Evolutionary conservation across 2,329 filamentous ascomycete genomes (phyloP).

Genomic region (Aspergillus ustus): DNA sequence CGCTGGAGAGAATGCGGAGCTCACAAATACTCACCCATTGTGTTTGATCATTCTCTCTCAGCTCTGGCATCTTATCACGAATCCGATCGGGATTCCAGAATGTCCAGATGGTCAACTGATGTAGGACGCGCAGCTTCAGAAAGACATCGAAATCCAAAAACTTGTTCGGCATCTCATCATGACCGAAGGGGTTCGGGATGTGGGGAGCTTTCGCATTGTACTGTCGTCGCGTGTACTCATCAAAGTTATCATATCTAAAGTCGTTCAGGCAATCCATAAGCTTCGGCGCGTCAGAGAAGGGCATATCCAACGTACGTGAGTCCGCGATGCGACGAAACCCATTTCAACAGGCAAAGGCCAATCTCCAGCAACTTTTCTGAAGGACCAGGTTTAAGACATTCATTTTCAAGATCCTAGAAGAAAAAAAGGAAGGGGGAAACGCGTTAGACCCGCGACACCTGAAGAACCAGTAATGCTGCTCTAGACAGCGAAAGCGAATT

Average conservation of each 20-base stretch:
- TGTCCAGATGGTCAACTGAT: conserved; percentile 87
- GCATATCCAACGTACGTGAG: conserved; percentile 70
- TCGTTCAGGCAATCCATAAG: conserved; percentile 17
- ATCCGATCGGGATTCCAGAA: conserved; percentile 86
- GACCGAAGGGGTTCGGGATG: conserved; percentile 80
- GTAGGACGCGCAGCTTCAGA: conserved; percentile 77
- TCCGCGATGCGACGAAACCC: conserved; percentile 89
- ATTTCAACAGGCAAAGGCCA: conserved; percentile 85
- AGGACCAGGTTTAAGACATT: conserved; percentile 76
- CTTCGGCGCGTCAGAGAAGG: not conserved
- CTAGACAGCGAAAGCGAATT: not conserved
- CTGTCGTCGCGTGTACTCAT: conserved; percentile 90
- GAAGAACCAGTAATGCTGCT: conserved; percentile 20
- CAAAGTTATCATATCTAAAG: conserved; percentile 78
- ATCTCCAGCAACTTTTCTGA: conserved; percentile 79
- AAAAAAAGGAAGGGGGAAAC: conserved; percentile 8
- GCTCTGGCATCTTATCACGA: conserved; percentile 81
- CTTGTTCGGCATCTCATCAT: conserved; percentile 70
- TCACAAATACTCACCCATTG: conserved; percentile 70
- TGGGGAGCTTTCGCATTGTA: conserved; percentile 78
- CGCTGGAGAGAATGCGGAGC: not conserved
- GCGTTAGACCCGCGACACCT: conserved; percentile 7
- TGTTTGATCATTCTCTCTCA: conserved; percentile 78
- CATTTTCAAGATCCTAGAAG: conserved; percentile 78
- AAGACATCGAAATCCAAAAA: conserved; percentile 84